Base-by-base conservation (phyloP, 176 grass and related monocot genomes). In the Triticum urartu region DNA sequence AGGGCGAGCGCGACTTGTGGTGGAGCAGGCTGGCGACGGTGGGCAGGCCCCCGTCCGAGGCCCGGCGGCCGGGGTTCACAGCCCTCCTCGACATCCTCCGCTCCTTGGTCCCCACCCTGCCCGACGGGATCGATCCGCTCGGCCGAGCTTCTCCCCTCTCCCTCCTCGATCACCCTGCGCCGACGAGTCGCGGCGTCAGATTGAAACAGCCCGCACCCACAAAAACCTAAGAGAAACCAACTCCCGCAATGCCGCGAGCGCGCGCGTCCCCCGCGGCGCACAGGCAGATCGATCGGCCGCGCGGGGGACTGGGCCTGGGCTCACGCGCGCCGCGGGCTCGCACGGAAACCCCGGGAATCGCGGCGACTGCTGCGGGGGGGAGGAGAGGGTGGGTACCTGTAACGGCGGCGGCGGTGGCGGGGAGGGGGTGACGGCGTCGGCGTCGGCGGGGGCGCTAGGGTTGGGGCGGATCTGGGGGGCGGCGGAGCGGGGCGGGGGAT, bases 11-110 rank as follows among this genome's bases (percentile, higher is more conserved):
- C 22, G 95, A 98, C 79, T 95, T 98, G 50, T 71, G 86, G 65
- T 95, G 91, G 18, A 95, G 79, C 82, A 92, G 81, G 64, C 89
- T 81, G 22, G 77, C 85, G 81, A 87, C 87, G 56, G 94, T 77
- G 33, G 95, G 95, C 48, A 92, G 14, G 4, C 66, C 86, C 22
- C 87, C 91, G 38, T 98, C 95, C 21, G 82, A 40, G 78, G 85
- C 66, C 75, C 95, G 88, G 50, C 95, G 89, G 86, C 70, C 87
- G 60, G 93, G 91, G 77, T 98, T 98, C 47, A 98, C 86, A 77
- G 93, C 88, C 77, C 95, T 90, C 69, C 95, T 89, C 43, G 95
- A 86, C 94, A 96, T 93, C 70, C 81, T 80, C 77, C 56, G 56
- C 83, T 62, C 50, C 81, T 3, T 38, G 13, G 10, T 13, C 61